phyloP scores from a whole-genome alignment of 371 early-diverging fungal species.

The Mucor velutinosus region DNA sequence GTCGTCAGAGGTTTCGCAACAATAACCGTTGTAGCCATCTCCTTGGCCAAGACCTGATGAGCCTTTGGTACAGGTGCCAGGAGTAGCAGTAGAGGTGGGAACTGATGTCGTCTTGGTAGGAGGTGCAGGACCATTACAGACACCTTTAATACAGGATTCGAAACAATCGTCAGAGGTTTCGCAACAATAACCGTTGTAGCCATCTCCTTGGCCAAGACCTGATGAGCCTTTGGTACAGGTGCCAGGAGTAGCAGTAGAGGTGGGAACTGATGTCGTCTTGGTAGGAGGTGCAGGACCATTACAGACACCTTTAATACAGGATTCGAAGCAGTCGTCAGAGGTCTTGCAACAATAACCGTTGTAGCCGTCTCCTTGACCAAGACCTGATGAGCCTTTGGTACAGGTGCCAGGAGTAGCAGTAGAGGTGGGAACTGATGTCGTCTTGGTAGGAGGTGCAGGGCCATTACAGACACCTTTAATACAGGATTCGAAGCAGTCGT shows the following conservation, averaged over 20 bases:
- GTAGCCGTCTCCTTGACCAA: conserved; percentile 12
- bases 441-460: neutral
- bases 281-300: conserved; percentile 9
- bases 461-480: conserved; percentile 6
- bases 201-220: neutral
- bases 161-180: conserved; percentile 7
- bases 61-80: conserved; percentile 5
- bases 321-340: conserved; percentile 11
- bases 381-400: no score
- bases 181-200: conserved; percentile 17
- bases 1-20: conserved; percentile 10
- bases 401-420: neutral
- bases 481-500: conserved; percentile 15
- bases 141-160: conserved; percentile 6
- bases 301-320: conserved; percentile 10
- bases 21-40: conserved; percentile 15
- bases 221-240: no score
- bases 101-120: no score
- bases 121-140: conserved; percentile 3
- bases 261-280: neutral
- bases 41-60: neutral
- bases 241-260: neutral
- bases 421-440: neutral
- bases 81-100: neutral
- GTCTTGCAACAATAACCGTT: conserved; percentile 13